A percentile compares a stretch with the other conserved stretches of the same genome.
These are phyloP conservation scores for Eucalyptus curtisii DNA, from an alignment of 345 rosid species.

Conservation along the genomic window DNA sequence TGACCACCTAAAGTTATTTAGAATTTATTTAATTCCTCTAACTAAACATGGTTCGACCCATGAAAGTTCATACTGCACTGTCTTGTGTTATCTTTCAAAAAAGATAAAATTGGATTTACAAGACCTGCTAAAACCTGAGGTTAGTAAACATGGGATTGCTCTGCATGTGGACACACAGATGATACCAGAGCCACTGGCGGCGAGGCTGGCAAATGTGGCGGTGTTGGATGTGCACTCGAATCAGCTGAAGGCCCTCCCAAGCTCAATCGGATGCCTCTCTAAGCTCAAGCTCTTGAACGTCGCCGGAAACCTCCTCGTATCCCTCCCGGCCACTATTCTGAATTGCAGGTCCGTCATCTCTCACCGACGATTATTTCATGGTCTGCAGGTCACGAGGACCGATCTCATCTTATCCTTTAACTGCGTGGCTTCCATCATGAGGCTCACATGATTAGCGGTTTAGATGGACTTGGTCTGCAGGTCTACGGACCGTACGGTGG, in stretches of 20 bases:
- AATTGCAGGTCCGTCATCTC: constrained; percentile 57
- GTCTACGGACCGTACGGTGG: not conserved
- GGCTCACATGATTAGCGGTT: not conserved
- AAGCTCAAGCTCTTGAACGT: constrained; percentile 74
- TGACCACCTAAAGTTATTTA: not conserved
- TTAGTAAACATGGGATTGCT: not conserved
- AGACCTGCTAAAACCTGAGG: not conserved
- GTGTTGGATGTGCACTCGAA: constrained; percentile 80
- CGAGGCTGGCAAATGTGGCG: constrained; percentile 64
- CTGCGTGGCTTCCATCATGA: not conserved
- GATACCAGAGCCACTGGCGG: constrained; percentile 78
- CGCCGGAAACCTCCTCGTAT: constrained; percentile 63
- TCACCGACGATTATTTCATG: not conserved
- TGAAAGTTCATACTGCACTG: not conserved
- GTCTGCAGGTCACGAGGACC: not conserved
- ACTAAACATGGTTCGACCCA: not conserved
- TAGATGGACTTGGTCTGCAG: not conserved
- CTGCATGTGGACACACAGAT: constrained; percentile 14
- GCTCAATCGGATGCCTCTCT: constrained; percentile 76
- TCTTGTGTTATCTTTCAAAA: not conserved
- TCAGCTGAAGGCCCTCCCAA: constrained; percentile 65
- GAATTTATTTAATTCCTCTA: not conserved
- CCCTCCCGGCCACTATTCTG: constrained; percentile 55
- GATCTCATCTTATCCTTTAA: not conserved
- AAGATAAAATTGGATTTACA: not conserved